A percentile compares a stretch with the other conserved stretches of the same genome.
These are phyloP conservation scores for Xylaria sp. DNA, from an alignment of 2,329 filamentous ascomycete genomes.

Conservation along the genomic window DNA sequence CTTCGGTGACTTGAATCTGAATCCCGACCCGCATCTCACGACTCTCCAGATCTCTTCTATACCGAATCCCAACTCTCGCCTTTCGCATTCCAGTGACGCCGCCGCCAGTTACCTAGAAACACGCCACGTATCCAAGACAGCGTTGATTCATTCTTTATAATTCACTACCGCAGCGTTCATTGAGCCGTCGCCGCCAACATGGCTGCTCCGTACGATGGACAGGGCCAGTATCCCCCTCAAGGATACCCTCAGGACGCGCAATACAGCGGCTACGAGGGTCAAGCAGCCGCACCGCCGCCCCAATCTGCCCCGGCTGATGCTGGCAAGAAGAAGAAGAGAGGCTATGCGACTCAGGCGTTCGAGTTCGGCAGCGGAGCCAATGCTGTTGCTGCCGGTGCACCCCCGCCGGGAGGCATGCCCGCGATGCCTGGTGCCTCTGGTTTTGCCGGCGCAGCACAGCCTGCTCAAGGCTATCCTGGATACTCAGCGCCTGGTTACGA, in stretches of 20 bases:
- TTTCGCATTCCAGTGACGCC: constrained; percentile 4
- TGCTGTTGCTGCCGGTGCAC: constrained; percentile 46
- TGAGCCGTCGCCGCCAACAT: constrained; percentile 38
- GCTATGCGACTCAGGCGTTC: constrained; percentile 91
- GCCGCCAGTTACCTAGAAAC: background rate
- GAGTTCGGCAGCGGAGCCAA: constrained; percentile 88
- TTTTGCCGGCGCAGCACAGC: constrained; percentile 36
- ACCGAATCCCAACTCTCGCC: background rate
- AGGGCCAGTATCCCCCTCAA: constrained; percentile 44
- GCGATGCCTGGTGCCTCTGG: constrained; percentile 35
- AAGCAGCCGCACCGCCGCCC: constrained; percentile 35
- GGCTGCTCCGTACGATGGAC: constrained; percentile 53
- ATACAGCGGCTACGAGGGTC: constrained; percentile 38
- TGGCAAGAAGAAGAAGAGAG: constrained; percentile 81
- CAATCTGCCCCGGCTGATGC: constrained; percentile 37
- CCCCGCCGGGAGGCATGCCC: constrained; percentile 36
- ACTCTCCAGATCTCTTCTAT: background rate
- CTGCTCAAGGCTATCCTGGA: constrained; percentile 50
- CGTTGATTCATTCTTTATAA: background rate
- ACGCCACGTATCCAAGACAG: background rate
- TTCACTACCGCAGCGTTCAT: constrained; percentile 1
- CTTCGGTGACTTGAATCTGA: constrained; percentile 8
- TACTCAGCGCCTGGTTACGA: constrained; percentile 47
- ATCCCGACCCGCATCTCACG: background rate
- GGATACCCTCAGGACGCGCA: constrained; percentile 39